A percentile compares a stretch with the other conserved stretches of the same genome.
These are phyloP conservation scores for Cercospora beticola DNA, from an alignment of 2,329 filamentous ascomycete species.

Conservation along the genomic window DNA sequence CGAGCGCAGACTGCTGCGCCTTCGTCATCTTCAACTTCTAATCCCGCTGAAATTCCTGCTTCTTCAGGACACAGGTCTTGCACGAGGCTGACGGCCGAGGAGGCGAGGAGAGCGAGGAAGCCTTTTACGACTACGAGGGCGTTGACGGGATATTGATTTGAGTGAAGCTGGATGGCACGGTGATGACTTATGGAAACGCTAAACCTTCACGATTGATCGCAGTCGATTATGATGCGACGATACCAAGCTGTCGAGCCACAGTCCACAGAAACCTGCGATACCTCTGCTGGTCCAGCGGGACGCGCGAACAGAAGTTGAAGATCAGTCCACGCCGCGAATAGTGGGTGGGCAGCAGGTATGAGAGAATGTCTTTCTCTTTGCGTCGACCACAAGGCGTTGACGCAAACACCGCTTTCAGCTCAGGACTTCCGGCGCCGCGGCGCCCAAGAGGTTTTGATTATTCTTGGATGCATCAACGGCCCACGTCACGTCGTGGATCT, in stretches of 20 bases:
- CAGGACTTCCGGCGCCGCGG: not conserved
- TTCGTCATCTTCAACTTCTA: not conserved
- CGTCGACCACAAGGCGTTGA: not conserved
- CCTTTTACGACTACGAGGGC: constrained; percentile 12
- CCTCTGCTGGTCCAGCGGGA: not conserved
- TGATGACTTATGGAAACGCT: not conserved
- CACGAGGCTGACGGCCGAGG: not conserved
- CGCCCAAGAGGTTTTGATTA: not conserved
- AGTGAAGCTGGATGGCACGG: not conserved
- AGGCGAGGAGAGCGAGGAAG: constrained; percentile 7
- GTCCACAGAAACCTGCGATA: not conserved
- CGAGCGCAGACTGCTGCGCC: constrained; percentile 2
- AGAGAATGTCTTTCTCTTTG: not conserved
- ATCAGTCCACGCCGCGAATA: not conserved
- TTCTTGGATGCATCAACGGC: not conserved
- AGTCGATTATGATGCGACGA: not conserved
- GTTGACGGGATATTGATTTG: constrained; percentile 2
- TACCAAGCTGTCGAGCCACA: not conserved
- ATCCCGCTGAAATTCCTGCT: not conserved
- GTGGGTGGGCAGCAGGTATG: not conserved
- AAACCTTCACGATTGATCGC: not conserved
- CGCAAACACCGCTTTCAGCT: not conserved
- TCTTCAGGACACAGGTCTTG: not conserved
- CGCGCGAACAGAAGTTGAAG: not conserved
- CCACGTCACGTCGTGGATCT: not conserved